These are phyloP conservation scores for Hypoxylon sp. DNA, from an alignment of 2,329 filamentous ascomycete species.

Conservation along the genomic window DNA sequence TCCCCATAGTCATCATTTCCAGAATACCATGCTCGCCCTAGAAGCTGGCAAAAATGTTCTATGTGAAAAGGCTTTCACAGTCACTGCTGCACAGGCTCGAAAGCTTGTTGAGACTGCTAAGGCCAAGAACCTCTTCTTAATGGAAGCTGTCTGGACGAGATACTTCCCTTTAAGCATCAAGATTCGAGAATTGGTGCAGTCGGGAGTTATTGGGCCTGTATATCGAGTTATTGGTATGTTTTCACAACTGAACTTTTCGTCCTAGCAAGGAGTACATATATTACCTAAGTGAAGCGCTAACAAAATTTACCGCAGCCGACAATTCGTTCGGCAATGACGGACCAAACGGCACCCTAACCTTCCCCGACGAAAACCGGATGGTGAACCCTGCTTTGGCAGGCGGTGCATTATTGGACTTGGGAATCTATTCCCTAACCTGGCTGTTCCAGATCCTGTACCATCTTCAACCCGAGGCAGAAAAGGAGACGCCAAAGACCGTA, in stretches of 20 bases:
- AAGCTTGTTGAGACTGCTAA: constrained; percentile 78
- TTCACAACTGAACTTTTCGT: background rate
- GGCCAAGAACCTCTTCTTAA: constrained; percentile 80
- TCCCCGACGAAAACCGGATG: constrained; percentile 77
- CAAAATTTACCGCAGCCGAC: constrained; percentile 59
- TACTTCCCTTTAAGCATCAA: constrained; percentile 88
- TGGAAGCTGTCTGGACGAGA: constrained; percentile 92
- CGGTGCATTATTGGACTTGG: constrained; percentile 85
- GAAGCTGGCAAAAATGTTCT: constrained; percentile 88
- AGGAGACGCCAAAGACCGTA: constrained; percentile 76
- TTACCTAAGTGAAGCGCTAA: background rate
- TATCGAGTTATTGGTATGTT: constrained; percentile 68
- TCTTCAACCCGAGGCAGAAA: constrained; percentile 75
- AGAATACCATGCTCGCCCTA: constrained; percentile 87
- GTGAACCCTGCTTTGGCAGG: constrained; percentile 86
- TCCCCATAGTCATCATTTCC: constrained; percentile 93
- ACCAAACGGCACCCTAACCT: constrained; percentile 68
- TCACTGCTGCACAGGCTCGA: constrained; percentile 81
- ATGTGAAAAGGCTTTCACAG: constrained; percentile 91
- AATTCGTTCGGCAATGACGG: constrained; percentile 71
- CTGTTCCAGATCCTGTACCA: constrained; percentile 91
- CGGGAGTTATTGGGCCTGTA: constrained; percentile 70
- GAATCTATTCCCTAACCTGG: constrained; percentile 92
- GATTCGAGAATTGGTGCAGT: constrained; percentile 73
- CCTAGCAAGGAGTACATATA: background rate